Base-by-base conservation (phyloP, 2,329 filamentous ascomycete species). In the Colletotrichum sp. region DNA sequence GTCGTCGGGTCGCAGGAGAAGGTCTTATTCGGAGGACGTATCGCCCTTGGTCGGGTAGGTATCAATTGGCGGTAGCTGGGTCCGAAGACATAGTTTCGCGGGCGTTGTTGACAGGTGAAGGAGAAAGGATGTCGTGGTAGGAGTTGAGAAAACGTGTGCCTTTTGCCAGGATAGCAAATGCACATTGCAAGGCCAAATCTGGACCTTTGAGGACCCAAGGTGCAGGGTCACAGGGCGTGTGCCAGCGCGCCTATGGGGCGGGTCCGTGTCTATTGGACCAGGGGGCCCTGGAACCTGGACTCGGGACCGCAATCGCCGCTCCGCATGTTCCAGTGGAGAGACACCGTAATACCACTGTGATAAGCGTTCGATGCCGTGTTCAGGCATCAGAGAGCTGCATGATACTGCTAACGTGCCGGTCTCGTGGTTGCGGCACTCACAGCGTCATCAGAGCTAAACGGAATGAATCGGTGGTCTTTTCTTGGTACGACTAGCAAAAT, bases 81-180 rank as follows among this genome's bases (percentile, higher is more conserved):
- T 66, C 49, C 74, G 59, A 65, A 69, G 70, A 39, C 74, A 76
- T 76, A 74, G 65, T 76, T 65, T 69, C 74, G 74, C 34, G 34
- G 29, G 61, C 63, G 70, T 34, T 69, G 70, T 67, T 72, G n/a
- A 39, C 49, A 44, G 25, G 44, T 59, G 39, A 64, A 57, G 44
- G 27, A 34, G 39, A 29, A 62, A 44, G 59, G 71, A 69, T 44
- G 74, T 74, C 71, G 71, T 69, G 70, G 70, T 39, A 36, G 52
- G 29, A 74, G 59, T 52, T 74, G 70, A 69, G 74, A 76, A 76
- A 76, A 76, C 71, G 70, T 76, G 59, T 76, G 71, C 70, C 71
- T 74, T 76, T 63, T 30, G 74, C 64, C 61, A n/a, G 65, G 59
- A 69, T 73, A 76, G 74, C 64, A 73, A 73, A 74, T 36, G 65